A percentile compares a stretch with the other conserved stretches of the same genome.
Evolutionary conservation across 495 filamentous ascomycete genomes (phyloP).

Genomic region (Trichoderma erinaceum): DNA sequence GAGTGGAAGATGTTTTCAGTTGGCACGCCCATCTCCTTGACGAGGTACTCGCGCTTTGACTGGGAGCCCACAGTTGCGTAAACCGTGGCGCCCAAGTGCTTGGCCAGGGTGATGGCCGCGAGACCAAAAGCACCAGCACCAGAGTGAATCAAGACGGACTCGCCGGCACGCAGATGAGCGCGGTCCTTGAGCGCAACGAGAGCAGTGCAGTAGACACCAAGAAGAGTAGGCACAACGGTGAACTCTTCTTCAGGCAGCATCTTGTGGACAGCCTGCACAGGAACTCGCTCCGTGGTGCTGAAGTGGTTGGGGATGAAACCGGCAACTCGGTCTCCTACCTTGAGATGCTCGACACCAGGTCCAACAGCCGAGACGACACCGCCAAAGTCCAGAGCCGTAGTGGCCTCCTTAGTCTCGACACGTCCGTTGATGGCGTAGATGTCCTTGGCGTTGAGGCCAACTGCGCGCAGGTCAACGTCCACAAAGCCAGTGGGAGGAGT

Average conservation of each 20-base stretch:
- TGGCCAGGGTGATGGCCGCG: slow-evolving; percentile 43
- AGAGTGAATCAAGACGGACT: slow-evolving; percentile 53
- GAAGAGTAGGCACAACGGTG: slow-evolving; percentile 28
- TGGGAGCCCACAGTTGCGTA: slow-evolving; percentile 43
- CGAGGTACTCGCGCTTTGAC: slow-evolving; percentile 38
- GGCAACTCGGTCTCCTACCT: slow-evolving; percentile 47
- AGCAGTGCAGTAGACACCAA: slow-evolving; percentile 46
- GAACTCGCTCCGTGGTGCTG: slow-evolving; percentile 25
- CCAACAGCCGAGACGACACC: slow-evolving; percentile 30
- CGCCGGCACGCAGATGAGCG: slow-evolving; percentile 33
- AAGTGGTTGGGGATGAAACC: slow-evolving; percentile 38
- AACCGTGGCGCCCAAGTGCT: slow-evolving; percentile 38
- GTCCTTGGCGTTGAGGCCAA: slow-evolving; percentile 31
- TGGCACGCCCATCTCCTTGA: slow-evolving; percentile 36
- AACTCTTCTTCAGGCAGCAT: slow-evolving; percentile 24
- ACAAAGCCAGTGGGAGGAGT: slow-evolving; percentile 34
- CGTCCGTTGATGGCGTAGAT: slow-evolving; percentile 7
- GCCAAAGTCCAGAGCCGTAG: slow-evolving; percentile 33
- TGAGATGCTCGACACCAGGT: slow-evolving; percentile 30
- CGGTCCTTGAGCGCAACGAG: slow-evolving; percentile 40
- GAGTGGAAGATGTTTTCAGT: slow-evolving; percentile 43
- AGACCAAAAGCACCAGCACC: slow-evolving; percentile 48
- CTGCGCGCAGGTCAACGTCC: slow-evolving; percentile 45
- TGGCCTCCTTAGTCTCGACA: slow-evolving; percentile 21
- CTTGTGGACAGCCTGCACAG: slow-evolving; percentile 18